A percentile compares a stretch with the other conserved stretches of the same genome.
These are phyloP conservation scores for Lunasporangiospora selenospora DNA, from an alignment of 192 early-diverging fungal species.

Conservation along the genomic window DNA sequence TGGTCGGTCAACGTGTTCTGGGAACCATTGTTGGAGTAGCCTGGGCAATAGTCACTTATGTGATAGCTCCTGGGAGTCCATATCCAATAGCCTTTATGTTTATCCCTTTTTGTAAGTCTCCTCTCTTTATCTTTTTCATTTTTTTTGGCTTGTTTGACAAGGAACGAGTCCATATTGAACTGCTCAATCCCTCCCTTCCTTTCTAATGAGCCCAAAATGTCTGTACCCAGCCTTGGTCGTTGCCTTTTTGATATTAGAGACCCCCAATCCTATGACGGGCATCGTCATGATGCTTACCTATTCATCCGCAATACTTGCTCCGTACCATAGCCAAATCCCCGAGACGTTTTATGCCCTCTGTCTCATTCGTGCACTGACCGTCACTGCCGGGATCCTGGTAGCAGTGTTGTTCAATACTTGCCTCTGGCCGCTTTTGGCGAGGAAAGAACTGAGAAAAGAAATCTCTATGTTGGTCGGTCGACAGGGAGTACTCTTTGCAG, in stretches of 20 bases:
- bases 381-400: slow-evolving; percentile 5
- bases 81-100: slow-evolving; percentile 11
- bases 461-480: slow-evolving; percentile 38
- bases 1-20: slow-evolving; percentile 40
- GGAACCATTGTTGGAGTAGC: slow-evolving; percentile 48
- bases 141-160: neutral
- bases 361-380: slow-evolving; percentile 5
- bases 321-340: neutral
- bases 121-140: neutral
- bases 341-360: slow-evolving; percentile 1
- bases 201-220: no score
- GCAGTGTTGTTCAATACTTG: slow-evolving; percentile 1
- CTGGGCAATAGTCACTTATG: slow-evolving; percentile 29
- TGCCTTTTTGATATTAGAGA: slow-evolving; percentile 1
- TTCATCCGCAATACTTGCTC: neutral
- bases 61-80: neutral
- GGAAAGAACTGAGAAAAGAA: slow-evolving; percentile 64
- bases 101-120: slow-evolving; percentile 4
- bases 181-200: no score
- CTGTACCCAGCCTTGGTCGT: slow-evolving; percentile 6
- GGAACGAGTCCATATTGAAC: no score
- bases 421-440: slow-evolving; percentile 64
- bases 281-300: slow-evolving; percentile 19
- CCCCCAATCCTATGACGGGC: slow-evolving; percentile 6
- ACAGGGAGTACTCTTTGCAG: slow-evolving; percentile 63